Conservation (phyloP, 2,329 filamentous ascomycete species). For the Bipolaris zeicola region DNA sequence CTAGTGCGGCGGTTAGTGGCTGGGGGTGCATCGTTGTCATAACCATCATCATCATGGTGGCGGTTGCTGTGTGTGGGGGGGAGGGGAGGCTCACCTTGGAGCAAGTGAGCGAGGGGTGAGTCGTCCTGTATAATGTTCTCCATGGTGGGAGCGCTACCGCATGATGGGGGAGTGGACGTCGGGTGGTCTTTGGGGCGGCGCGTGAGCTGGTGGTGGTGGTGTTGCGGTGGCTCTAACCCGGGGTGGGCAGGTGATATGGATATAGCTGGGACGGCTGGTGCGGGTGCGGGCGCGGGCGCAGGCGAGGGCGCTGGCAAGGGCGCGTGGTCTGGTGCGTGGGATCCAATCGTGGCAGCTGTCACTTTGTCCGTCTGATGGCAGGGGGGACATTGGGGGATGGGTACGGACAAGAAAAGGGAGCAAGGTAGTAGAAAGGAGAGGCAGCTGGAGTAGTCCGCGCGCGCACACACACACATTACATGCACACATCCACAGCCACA, state of each 20-base stretch:
- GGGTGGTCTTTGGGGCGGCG: slow-evolving; percentile 23
- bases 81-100: slow-evolving; percentile 65
- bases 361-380: neutral
- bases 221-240: slow-evolving; percentile 15
- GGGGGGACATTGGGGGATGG: neutral
- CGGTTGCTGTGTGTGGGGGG: neutral
- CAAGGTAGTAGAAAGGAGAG: slow-evolving; percentile 3
- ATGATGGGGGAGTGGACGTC: slow-evolving; percentile 32
- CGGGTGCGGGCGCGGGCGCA: slow-evolving; percentile 10
- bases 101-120: slow-evolving; percentile 85
- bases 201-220: slow-evolving; percentile 7
- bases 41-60: neutral
- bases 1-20: slow-evolving; percentile 36
- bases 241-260: slow-evolving; percentile 14
- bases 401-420: neutral
- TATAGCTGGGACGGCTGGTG: slow-evolving; percentile 10
- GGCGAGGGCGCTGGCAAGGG: slow-evolving; percentile 10
- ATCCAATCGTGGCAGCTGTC: slow-evolving; percentile 11
- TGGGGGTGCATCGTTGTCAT: slow-evolving; percentile 7
- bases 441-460: neutral
- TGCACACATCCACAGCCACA: neutral
- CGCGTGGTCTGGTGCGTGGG: slow-evolving; percentile 12
- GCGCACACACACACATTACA: neutral
- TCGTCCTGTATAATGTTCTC: slow-evolving; percentile 86
- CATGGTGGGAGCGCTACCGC: slow-evolving; percentile 59